Conservation (phyloP, 2,329 filamentous ascomycete genomes). For the Apiospora aurea region DNA sequence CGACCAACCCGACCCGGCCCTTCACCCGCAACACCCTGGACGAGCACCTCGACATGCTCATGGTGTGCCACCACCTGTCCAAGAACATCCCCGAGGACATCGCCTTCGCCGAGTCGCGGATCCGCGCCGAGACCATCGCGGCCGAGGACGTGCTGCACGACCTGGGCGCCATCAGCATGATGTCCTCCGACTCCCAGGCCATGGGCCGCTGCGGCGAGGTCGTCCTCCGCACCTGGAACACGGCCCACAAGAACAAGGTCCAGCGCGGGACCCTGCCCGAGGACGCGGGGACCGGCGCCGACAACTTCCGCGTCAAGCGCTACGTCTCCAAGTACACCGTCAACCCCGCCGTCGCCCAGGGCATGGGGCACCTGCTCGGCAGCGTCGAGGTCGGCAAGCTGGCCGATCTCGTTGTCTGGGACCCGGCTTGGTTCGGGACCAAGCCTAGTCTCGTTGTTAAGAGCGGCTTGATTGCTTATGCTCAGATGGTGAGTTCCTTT, state of each 20-base stretch:
- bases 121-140: slow-evolving; percentile 94
- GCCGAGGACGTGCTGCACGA: slow-evolving; percentile 97
- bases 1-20: slow-evolving; percentile 90
- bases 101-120: slow-evolving; percentile 92
- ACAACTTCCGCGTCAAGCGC: slow-evolving; percentile 91
- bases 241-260: slow-evolving; percentile 93
- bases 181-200: slow-evolving; percentile 93
- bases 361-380: slow-evolving; percentile 86
- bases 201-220: slow-evolving; percentile 98
- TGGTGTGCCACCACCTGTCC: slow-evolving; percentile 95
- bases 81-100: slow-evolving; percentile 95
- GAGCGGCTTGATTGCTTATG: slow-evolving; percentile 82
- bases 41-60: slow-evolving; percentile 97
- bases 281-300: slow-evolving; percentile 79
- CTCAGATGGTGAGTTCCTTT: slow-evolving; percentile 83
- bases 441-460: slow-evolving; percentile 87
- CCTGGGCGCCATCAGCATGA: slow-evolving; percentile 95
- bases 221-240: slow-evolving; percentile 93
- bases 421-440: slow-evolving; percentile 82
- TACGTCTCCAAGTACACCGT: slow-evolving; percentile 97
- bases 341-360: slow-evolving; percentile 91
- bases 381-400: slow-evolving; percentile 89
- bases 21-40: slow-evolving; percentile 93
- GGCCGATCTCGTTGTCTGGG: slow-evolving; percentile 89
- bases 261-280: slow-evolving; percentile 80